These are phyloP conservation scores for Fusarium sp. DNA, from an alignment of 2,329 filamentous ascomycete genomes.

Conservation along the genomic window DNA sequence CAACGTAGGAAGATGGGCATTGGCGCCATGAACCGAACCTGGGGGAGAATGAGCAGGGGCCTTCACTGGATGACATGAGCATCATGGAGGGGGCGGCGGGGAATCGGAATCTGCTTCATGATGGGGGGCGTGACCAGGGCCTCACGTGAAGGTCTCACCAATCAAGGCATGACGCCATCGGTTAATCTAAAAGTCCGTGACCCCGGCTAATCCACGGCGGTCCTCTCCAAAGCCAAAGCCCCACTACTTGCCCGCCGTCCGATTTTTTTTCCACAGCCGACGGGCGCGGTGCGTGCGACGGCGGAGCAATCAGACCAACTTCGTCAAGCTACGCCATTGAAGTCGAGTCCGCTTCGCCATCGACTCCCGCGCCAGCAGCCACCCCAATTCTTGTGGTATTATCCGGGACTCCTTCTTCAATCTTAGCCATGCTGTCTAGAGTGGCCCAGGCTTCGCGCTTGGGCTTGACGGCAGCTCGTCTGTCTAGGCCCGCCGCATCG, in stretches of 20 bases:
- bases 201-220: slow-evolving; percentile 35
- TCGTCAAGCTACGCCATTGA: slow-evolving; percentile 37
- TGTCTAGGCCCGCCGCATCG: slow-evolving; percentile 41
- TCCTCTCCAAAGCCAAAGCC: slow-evolving; percentile 6
- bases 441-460: slow-evolving; percentile 47
- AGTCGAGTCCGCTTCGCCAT: slow-evolving; percentile 31
- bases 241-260: slow-evolving; percentile 30
- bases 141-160: slow-evolving; percentile 2
- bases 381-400: slow-evolving; percentile 1
- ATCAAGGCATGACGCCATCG: slow-evolving; percentile 38
- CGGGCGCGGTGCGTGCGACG: slow-evolving; percentile 36
- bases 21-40: not conserved
- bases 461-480: slow-evolving; percentile 45
- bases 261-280: slow-evolving; percentile 41
- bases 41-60: not conserved
- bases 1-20: not conserved
- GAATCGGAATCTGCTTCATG: slow-evolving; percentile 14
- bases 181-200: slow-evolving; percentile 34
- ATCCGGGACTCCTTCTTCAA: slow-evolving; percentile 2
- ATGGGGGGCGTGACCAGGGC: slow-evolving; percentile 11
- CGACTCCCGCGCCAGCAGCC: slow-evolving; percentile 8
- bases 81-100: slow-evolving; percentile 12
- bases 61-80: slow-evolving; percentile 9
- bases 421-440: slow-evolving; percentile 52
- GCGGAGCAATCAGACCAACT: slow-evolving; percentile 43